These are phyloP conservation scores for Ogataea parapolymorpha DNA, from an alignment of 805 yeast genomes.

Conservation along the genomic window DNA sequence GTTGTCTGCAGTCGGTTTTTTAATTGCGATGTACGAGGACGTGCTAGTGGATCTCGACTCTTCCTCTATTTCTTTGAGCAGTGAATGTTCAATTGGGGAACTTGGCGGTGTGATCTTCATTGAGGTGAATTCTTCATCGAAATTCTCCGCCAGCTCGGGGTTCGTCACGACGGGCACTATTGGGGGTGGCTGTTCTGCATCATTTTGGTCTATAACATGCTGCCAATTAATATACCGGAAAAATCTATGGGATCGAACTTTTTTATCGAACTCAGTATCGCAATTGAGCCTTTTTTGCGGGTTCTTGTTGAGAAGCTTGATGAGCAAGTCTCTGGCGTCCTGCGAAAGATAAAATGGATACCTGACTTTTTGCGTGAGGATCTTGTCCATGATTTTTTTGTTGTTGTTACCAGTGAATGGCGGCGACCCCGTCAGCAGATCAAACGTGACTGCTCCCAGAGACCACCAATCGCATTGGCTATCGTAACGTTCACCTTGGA, in stretches of 20 bases:
- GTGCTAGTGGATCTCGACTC: conserved; percentile 32
- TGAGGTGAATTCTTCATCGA: conserved; percentile 73
- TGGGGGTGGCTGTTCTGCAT: conserved; percentile 67
- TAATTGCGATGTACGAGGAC: conserved; percentile 32
- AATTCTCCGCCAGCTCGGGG: conserved; percentile 81
- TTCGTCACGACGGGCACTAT: conserved; percentile 79
- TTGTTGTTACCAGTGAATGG: conserved; percentile 85
- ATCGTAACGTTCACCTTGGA: conserved; percentile 73
- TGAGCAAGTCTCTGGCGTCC: conserved; percentile 75
- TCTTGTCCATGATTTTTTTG: conserved; percentile 71
- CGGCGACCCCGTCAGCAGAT: conserved; percentile 80
- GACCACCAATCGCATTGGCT: conserved; percentile 91
- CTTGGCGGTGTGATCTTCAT: conserved; percentile 50
- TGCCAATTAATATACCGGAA: conserved; percentile 78
- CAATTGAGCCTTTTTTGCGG: conserved; percentile 62
- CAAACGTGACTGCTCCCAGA: conserved; percentile 75
- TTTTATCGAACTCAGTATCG: conserved; percentile 46
- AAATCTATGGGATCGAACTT: conserved; percentile 62
- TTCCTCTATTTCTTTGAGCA: conserved; percentile 27
- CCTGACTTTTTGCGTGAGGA: conserved; percentile 60
- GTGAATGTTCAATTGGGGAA: conserved; percentile 28
- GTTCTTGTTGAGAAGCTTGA: conserved; percentile 63
- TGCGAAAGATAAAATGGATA: conserved; percentile 73
- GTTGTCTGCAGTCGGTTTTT: conserved; percentile 26
- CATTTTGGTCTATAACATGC: conserved; percentile 46